These are phyloP conservation scores for Thymus mandschuricus DNA, from an alignment of 257 asterid species.

Conservation along the genomic window DNA sequence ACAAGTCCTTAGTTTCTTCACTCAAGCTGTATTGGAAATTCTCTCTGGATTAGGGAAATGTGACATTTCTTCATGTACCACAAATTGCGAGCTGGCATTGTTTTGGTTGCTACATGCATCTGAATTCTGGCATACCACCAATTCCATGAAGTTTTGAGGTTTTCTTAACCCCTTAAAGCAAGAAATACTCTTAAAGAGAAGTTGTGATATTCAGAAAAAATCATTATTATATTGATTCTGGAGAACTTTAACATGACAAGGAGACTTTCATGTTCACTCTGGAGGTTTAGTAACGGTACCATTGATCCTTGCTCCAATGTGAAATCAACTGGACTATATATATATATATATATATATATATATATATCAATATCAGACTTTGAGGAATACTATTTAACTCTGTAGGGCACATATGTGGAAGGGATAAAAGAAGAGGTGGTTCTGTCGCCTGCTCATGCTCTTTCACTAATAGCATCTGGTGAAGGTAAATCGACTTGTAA, in stretches of 20 bases:
- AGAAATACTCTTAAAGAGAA: not conserved
- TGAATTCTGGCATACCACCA: not conserved
- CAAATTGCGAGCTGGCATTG: not conserved
- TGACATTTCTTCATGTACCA: not conserved
- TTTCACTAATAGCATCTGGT: conserved; percentile 86
- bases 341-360: not conserved
- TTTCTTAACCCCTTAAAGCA: not conserved
- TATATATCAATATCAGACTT: conserved; percentile 2
- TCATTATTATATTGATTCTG: conserved; percentile 9
- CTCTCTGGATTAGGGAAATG: not conserved
- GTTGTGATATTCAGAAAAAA: conserved; percentile 12
- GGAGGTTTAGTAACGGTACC: conserved; percentile 3
- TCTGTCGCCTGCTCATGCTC: conserved; percentile 91
- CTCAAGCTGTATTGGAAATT: not conserved
- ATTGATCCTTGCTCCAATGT: conserved; percentile 11
- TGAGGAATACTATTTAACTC: conserved; percentile 27
- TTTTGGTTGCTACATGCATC: conserved; percentile 4
- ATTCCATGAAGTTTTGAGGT: conserved; percentile 5
- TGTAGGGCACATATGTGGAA: conserved; percentile 78
- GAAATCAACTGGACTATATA: conserved; percentile 24
- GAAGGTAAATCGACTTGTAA: conserved; percentile 57
- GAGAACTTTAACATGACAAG: conserved; percentile 9
- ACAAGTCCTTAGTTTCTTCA: not conserved
- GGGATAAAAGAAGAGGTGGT: conserved; percentile 93
- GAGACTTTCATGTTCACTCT: not conserved